Conservation (phyloP, 768 basidiomycete species). For the Phaffia tasmanica region DNA sequence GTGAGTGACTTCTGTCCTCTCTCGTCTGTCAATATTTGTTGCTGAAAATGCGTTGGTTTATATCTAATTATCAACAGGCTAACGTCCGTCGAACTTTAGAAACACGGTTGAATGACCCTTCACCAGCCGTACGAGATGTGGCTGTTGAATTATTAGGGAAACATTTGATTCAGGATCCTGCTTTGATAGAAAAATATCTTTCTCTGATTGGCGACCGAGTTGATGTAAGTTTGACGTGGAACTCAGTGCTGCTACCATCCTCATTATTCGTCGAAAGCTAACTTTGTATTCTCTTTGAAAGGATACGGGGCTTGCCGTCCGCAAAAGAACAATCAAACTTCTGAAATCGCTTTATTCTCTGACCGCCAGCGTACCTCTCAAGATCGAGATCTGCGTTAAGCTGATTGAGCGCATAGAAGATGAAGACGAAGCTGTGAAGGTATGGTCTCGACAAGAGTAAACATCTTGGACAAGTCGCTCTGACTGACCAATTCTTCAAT, state of each 20-base stretch:
- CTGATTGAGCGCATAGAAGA: slow-evolving; percentile 77
- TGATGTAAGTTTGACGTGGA: slow-evolving; percentile 48
- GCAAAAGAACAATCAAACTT: slow-evolving; percentile 92
- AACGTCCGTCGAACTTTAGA: slow-evolving; percentile 80
- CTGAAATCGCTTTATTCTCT: slow-evolving; percentile 68
- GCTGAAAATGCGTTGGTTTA: background rate
- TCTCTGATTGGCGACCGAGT: slow-evolving; percentile 77
- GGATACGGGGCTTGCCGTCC: slow-evolving; percentile 88
- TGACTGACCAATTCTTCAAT: background rate
- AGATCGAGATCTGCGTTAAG: slow-evolving; percentile 67
- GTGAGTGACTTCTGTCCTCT: slow-evolving; percentile 42
- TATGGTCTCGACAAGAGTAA: slow-evolving; percentile 27
- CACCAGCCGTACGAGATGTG: slow-evolving; percentile 89
- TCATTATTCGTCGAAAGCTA: background rate
- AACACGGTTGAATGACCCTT: slow-evolving; percentile 76
- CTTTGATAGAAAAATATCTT: slow-evolving; percentile 83
- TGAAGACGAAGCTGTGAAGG: slow-evolving; percentile 85
- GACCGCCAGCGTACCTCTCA: slow-evolving; percentile 50
- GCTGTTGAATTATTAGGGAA: slow-evolving; percentile 97
- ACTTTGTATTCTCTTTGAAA: slow-evolving; percentile 34
- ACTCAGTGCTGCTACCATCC: background rate
- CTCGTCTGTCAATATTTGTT: background rate
- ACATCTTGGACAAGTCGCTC: background rate
- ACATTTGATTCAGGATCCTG: slow-evolving; percentile 80
- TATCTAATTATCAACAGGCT: slow-evolving; percentile 40